Conservation (phyloP, 1,284 basidiomycete species). For the Leucoagaricus sp. region DNA sequence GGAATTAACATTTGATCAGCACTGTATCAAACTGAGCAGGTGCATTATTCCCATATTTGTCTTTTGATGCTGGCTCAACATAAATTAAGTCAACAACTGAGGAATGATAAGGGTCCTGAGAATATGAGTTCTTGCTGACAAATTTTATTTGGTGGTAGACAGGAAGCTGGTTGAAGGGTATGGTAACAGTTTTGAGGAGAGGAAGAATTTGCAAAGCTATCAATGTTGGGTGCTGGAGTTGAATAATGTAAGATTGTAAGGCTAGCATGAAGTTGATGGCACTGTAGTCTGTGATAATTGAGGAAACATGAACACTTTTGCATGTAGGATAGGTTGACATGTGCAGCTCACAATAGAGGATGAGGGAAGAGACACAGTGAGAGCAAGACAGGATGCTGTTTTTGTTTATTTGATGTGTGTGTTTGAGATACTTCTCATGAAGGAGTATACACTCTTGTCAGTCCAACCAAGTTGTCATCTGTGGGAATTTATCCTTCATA, state of each 20-base stretch:
- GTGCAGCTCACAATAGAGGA: not conserved
- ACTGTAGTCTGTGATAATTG: not conserved
- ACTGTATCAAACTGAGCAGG: conserved; percentile 27
- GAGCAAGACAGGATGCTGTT: not conserved
- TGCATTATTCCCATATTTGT: conserved; percentile 15
- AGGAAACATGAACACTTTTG: conserved; percentile 3
- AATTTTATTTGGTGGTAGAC: not conserved
- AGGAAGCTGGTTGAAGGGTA: not conserved
- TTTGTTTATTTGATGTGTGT: not conserved
- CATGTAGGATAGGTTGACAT: not conserved
- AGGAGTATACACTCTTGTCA: conserved; percentile 25
- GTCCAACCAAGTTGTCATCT: conserved; percentile 37
- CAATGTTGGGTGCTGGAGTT: not conserved
- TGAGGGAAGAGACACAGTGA: not conserved
- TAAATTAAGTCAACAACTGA: not conserved
- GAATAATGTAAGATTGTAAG: not conserved
- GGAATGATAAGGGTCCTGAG: not conserved
- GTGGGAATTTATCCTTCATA: conserved; percentile 28
- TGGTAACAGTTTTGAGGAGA: not conserved
- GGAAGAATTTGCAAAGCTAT: not conserved
- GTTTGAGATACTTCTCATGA: not conserved
- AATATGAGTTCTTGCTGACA: not conserved
- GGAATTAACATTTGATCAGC: conserved; percentile 18
- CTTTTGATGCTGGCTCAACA: conserved; percentile 18
- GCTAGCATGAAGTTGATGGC: not conserved